Conservation (phyloP, 2,329 filamentous ascomycete genomes). For the Nannizziopsis arthrosporioides region DNA sequence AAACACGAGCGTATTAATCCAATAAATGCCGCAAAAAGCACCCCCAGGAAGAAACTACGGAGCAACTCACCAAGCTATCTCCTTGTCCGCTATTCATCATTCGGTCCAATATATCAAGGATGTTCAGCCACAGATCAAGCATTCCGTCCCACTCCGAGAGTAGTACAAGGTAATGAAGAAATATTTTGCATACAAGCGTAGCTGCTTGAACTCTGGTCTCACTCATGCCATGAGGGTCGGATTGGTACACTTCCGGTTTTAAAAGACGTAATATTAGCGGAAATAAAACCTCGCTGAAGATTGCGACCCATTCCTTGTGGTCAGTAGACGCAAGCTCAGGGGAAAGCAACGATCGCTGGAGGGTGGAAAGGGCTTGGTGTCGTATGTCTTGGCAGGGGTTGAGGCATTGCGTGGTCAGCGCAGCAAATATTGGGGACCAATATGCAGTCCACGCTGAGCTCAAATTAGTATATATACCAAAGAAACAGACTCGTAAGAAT, state of each 20-base stretch:
- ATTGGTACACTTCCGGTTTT: constrained; percentile 88
- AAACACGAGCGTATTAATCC: neutral
- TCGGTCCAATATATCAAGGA: constrained; percentile 87
- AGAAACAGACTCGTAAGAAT: neutral
- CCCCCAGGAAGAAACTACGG: constrained; percentile 1
- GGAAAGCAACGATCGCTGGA: constrained; percentile 77
- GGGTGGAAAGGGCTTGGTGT: constrained; percentile 70
- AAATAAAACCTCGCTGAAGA: constrained; percentile 88
- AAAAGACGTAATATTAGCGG: constrained; percentile 76
- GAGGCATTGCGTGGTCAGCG: constrained; percentile 77
- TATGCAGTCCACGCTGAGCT: constrained; percentile 85
- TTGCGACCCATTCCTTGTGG: constrained; percentile 85
- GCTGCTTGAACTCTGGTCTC: constrained; percentile 88
- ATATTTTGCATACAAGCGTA: constrained; percentile 86
- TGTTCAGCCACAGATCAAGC: constrained; percentile 81
- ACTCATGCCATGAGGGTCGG: constrained; percentile 84
- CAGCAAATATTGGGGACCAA: constrained; percentile 89
- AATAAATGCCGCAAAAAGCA: neutral
- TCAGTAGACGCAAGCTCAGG: constrained; percentile 72
- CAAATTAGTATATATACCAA: constrained; percentile 17
- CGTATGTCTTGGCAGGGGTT: constrained; percentile 91
- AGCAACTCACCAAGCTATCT: constrained; percentile 61
- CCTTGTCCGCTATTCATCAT: constrained; percentile 92
- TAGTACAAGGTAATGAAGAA: constrained; percentile 80
- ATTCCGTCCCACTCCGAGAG: constrained; percentile 79